Conservation (phyloP, 2,329 filamentous ascomycete genomes). For the Talaromyces sp. region DNA sequence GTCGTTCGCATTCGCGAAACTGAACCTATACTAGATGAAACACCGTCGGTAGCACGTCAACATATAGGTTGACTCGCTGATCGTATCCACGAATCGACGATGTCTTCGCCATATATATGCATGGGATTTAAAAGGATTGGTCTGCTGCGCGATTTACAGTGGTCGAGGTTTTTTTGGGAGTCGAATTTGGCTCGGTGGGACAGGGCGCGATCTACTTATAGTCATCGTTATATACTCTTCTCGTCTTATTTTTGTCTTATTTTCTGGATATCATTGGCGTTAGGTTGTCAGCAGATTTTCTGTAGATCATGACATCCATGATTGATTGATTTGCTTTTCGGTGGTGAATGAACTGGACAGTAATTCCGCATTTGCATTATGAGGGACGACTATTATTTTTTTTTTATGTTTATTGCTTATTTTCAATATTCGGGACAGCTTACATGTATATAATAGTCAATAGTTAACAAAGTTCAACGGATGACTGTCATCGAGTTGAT, state of each 20-base stretch:
- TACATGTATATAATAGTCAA: background rate
- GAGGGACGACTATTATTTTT: background rate
- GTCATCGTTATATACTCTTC: background rate
- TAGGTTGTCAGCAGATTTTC: background rate
- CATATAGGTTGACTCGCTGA: background rate
- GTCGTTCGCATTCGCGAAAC: background rate
- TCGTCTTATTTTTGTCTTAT: background rate
- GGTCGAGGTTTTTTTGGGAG: background rate
- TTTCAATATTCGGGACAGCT: background rate
- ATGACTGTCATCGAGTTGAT: background rate
- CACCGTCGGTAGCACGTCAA: background rate
- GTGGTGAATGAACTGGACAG: background rate
- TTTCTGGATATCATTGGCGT: background rate
- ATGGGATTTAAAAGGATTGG: background rate
- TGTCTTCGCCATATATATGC: background rate
- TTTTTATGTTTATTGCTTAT: background rate
- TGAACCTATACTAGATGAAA: background rate
- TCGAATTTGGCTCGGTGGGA: background rate
- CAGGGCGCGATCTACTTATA: background rate
- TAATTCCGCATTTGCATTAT: background rate
- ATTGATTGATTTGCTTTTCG: background rate
- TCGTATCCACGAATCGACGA: background rate
- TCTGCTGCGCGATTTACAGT: background rate
- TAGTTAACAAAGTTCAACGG: background rate
- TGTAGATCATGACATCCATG: background rate